A percentile compares a stretch with the other conserved stretches of the same genome.
Conservation (phyloP, 768 basidiomycete species). For the Leucogyrophana mollusca region DNA sequence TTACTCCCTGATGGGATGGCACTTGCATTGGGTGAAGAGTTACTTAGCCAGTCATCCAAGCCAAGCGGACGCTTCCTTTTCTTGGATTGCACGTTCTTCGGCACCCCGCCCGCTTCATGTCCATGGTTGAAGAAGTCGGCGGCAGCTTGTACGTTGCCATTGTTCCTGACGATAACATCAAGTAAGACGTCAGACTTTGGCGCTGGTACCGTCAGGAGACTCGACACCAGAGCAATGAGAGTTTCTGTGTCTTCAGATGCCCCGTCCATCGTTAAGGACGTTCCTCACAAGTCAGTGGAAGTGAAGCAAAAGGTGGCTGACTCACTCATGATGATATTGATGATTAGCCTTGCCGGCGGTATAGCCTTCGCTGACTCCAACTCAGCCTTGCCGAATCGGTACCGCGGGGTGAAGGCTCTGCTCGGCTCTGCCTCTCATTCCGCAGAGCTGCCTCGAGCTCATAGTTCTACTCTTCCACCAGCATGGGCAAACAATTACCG, state of each 20-base stretch:
- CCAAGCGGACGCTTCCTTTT: constrained; percentile 49
- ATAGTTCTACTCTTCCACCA: too few relatives aligned
- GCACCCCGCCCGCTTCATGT: constrained; percentile 8
- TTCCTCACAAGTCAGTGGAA: background rate
- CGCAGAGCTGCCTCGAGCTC: too few relatives aligned
- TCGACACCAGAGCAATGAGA: constrained; percentile 65
- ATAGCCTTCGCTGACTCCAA: too few relatives aligned
- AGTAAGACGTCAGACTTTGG: constrained; percentile 46
- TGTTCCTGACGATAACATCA: constrained; percentile 52
- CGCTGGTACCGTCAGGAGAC: constrained; percentile 41
- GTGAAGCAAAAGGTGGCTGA: too few relatives aligned
- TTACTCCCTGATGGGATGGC: constrained; percentile 7
- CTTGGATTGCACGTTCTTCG: constrained; percentile 24
- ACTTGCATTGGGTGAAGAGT: constrained; percentile 18
- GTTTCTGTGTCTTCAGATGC: constrained; percentile 56
- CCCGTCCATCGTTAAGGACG: constrained; percentile 21
- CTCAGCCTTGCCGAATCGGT: too few relatives aligned
- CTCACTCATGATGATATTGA: too few relatives aligned
- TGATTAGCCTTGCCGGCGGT: too few relatives aligned
- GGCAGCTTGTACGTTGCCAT: constrained; percentile 57
- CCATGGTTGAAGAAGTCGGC: constrained; percentile 38
- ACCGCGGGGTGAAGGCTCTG: too few relatives aligned
- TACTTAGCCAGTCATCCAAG: constrained; percentile 57
- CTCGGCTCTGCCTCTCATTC: too few relatives aligned
- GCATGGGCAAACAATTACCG: too few relatives aligned